Evolutionary conservation across 2,329 filamentous ascomycete species (phyloP).

Genomic region (Coniochaeta pulveracea): DNA sequence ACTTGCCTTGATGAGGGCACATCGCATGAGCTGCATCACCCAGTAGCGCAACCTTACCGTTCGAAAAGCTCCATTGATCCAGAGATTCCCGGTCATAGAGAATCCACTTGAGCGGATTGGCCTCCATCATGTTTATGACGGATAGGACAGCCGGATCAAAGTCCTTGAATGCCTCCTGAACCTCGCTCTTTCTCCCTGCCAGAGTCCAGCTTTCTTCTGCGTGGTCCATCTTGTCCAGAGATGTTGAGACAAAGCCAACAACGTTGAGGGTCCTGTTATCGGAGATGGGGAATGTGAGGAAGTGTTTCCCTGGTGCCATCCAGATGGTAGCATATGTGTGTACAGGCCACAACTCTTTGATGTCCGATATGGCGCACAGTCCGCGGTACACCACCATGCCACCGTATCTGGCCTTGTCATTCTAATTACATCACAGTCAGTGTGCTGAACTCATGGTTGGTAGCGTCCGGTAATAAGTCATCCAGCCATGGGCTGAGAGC

Average conservation of each 20-base stretch:
- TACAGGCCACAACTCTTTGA: slow-evolving; percentile 12
- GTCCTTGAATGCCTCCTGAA: slow-evolving; percentile 10
- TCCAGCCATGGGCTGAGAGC: no score
- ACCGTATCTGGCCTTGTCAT: slow-evolving; percentile 11
- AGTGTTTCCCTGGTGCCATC: slow-evolving; percentile 22
- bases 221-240: slow-evolving; percentile 18
- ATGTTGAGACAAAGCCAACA: slow-evolving; percentile 21
- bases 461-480: no score
- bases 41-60: slow-evolving; percentile 25
- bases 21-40: slow-evolving; percentile 39
- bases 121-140: slow-evolving; percentile 9
- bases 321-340: slow-evolving; percentile 16
- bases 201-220: slow-evolving; percentile 23
- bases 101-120: slow-evolving; percentile 13
- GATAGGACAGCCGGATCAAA: slow-evolving; percentile 8
- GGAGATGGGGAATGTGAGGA: slow-evolving; percentile 23
- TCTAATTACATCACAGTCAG: not conserved
- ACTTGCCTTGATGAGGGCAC: slow-evolving; percentile 25
- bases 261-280: slow-evolving; percentile 22
- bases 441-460: not conserved
- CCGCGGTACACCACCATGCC: slow-evolving; percentile 15
- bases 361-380: slow-evolving; percentile 9
- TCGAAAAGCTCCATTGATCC: slow-evolving; percentile 10
- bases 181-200: slow-evolving; percentile 12
- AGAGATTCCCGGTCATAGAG: slow-evolving; percentile 16